These are phyloP conservation scores for Pythium aquatile DNA, from an alignment of 352 stramenopile genomes.

Conservation along the genomic window DNA sequence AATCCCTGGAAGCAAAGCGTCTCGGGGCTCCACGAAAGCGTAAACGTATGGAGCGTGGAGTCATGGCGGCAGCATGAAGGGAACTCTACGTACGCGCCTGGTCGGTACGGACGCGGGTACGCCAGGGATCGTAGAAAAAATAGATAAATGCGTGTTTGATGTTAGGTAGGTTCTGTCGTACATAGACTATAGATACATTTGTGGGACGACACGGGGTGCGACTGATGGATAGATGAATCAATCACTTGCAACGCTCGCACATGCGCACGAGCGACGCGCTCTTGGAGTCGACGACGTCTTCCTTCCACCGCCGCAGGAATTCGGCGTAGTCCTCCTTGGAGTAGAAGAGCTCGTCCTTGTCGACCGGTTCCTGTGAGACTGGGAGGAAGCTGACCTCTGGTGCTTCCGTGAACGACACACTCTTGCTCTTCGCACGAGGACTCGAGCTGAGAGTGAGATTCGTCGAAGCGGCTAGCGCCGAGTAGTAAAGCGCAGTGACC, in stretches of 20 bases:
- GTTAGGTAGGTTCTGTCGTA: slow-evolving; percentile 6
- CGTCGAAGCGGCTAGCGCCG: slow-evolving; percentile 18
- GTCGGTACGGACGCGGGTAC: not conserved
- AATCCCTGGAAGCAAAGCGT: too few relatives aligned
- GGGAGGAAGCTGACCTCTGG: slow-evolving; percentile 30
- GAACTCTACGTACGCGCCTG: not conserved
- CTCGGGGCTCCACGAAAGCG: too few relatives aligned
- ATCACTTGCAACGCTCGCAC: slow-evolving; percentile 28
- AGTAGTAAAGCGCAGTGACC: slow-evolving; percentile 33
- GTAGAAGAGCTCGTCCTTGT: slow-evolving; percentile 34
- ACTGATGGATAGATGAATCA: not conserved
- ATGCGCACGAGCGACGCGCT: slow-evolving; percentile 23
- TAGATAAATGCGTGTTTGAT: slow-evolving; percentile 7
- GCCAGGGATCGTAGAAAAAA: slow-evolving; percentile 6
- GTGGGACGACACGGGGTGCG: not conserved
- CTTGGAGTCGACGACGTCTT: slow-evolving; percentile 23
- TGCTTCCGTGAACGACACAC: slow-evolving; percentile 28
- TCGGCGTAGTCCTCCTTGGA: slow-evolving; percentile 32
- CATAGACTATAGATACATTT: slow-evolving; percentile 22
- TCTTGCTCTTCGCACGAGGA: slow-evolving; percentile 21
- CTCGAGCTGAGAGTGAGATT: slow-evolving; percentile 9
- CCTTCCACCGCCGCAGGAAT: slow-evolving; percentile 31
- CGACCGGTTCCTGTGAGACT: slow-evolving; percentile 17
- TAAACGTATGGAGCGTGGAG: too few relatives aligned
- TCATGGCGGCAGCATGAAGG: not conserved